Conservation (phyloP, 2,329 filamentous ascomycete genomes). For the Coleophoma eucalyptorum region DNA sequence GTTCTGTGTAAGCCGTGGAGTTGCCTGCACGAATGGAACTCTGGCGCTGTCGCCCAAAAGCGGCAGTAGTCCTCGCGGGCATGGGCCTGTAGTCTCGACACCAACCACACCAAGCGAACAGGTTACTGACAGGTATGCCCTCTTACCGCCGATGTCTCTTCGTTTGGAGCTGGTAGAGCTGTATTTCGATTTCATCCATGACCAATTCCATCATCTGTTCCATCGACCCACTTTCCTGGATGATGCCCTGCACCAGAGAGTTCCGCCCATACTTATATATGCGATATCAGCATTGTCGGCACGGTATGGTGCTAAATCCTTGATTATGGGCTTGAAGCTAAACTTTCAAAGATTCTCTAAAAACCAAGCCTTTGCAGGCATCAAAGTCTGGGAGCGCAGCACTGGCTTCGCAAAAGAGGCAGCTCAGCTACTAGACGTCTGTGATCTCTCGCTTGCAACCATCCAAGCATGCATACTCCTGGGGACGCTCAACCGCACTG, state of each 20-base stretch:
- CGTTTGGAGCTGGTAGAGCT: conserved; percentile 14
- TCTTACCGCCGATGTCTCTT: conserved; percentile 1
- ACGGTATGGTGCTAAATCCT: conserved; percentile 5
- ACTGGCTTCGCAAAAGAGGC: conserved; percentile 9
- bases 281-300: conserved; percentile 17
- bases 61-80: not conserved
- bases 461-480: conserved; percentile 18
- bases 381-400: conserved; percentile 9
- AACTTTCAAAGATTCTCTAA: conserved; percentile 13
- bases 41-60: not conserved
- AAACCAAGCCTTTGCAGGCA: conserved; percentile 9
- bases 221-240: conserved; percentile 14
- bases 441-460: conserved; percentile 13
- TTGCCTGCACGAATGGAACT: not conserved
- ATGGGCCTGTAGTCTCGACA: not conserved
- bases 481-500: conserved; percentile 12
- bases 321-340: not conserved
- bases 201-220: conserved; percentile 19
- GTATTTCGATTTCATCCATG: conserved; percentile 20
- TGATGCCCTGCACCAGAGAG: conserved; percentile 6
- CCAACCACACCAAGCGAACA: not conserved
- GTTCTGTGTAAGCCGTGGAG: conserved; percentile 1
- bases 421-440: conserved; percentile 12
- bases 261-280: conserved; percentile 13
- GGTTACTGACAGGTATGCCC: not conserved